phyloP scores from a whole-genome alignment of 192 early-diverging fungal species.

The Gaertneriomyces sp. region DNA sequence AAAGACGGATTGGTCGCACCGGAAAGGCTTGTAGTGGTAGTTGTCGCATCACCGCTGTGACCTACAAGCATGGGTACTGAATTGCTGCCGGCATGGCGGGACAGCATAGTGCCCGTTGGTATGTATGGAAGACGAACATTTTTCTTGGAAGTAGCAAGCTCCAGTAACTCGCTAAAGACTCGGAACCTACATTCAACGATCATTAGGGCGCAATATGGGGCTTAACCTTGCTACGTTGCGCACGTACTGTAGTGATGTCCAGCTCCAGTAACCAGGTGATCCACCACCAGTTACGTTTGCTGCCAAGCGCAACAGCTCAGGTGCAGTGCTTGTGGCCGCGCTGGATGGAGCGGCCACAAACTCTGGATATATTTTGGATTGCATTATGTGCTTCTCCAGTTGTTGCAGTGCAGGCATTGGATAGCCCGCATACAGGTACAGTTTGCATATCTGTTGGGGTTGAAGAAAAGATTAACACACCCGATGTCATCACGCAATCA shows the following conservation, averaged over 20 bases:
- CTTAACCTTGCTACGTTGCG: too few species aligned
- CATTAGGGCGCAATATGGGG: too few species aligned
- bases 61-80: too few species aligned
- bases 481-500: not conserved
- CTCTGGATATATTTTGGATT: constrained; percentile 56
- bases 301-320: constrained; percentile 27
- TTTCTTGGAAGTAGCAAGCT: constrained; percentile 58
- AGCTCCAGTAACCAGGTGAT: constrained; percentile 84
- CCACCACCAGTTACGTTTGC: constrained; percentile 54
- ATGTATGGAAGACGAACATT: constrained; percentile 68
- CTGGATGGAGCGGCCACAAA: constrained; percentile 35
- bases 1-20: constrained; percentile 57
- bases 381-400: constrained; percentile 65
- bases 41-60: too few species aligned
- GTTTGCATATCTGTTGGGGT: constrained; percentile 65
- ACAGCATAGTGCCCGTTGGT: constrained; percentile 36
- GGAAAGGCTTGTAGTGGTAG: not conserved
- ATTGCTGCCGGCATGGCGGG: too few species aligned
- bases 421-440: constrained; percentile 65
- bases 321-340: not conserved
- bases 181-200: constrained; percentile 46
- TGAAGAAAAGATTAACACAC: not conserved
- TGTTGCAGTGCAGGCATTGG: constrained; percentile 67
- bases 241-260: constrained; percentile 72
- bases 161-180: constrained; percentile 74